Base-by-base conservation (phyloP, 495 filamentous ascomycete species). In the Penicillium ucsense region DNA sequence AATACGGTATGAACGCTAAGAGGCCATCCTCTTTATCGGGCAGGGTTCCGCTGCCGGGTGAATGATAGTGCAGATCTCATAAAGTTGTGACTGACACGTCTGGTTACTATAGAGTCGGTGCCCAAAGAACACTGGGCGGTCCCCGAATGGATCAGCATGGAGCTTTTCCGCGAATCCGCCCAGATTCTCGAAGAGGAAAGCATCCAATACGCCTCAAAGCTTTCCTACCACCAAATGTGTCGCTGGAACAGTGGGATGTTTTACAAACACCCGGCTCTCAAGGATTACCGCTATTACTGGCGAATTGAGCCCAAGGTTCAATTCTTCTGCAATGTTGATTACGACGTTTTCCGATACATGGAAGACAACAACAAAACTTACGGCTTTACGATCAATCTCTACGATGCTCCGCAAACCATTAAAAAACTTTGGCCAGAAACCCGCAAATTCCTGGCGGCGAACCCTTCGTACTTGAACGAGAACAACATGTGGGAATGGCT, bases 221-320 rank as follows among this genome's bases (percentile, higher is more conserved):
- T 89, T 42, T 94, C 88, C 47, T 99, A 99, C 70, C 92, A 97
- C 64, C 86, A 97, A 68, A 99, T 99, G 92, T 99, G 92, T 63
- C 84, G 92, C 40, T 99, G 91, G 94, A 97, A 99, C 75, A 91
- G 85, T 57, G 92, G 92, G 54, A 76, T 95, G 61, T 99, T 99
- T 78, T 95, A 94, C 73, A 86, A 92, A 54, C 94, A 99, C 69
- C 89, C 89, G 0, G 90, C 88, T 1, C 81, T 99, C 12, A 71
- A 76, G 38, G 66, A 89, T 41, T 81, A 76, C 43, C 86, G 85
- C 46, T 99, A 88, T 76, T 99, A 99, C 74, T 99, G 94, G 94
- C 89, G 94, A 46, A 94, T 99, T 30, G 94, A 99, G 69, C 94
- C 94, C 44, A 95, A 97, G 55, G 94, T 99, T 27, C 86, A 96